These are phyloP conservation scores for Leccinum arenicola DNA, from an alignment of 768 basidiomycete genomes.

Conservation along the genomic window DNA sequence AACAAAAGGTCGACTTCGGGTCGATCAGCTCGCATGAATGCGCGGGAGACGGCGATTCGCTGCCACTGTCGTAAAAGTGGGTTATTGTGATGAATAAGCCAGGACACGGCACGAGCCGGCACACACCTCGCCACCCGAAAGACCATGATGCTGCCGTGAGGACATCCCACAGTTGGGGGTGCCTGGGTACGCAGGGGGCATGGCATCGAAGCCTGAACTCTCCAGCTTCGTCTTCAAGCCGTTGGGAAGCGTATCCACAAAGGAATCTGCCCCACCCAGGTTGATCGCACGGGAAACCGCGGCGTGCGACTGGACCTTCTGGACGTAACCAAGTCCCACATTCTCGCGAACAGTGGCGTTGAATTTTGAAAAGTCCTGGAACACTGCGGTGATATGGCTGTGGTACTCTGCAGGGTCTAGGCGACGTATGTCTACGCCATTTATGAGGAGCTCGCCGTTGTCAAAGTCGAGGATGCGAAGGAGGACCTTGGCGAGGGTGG, in stretches of 20 bases:
- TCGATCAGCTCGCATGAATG: constrained; percentile 79
- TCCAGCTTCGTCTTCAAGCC: constrained; percentile 76
- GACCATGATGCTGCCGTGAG: constrained; percentile 51
- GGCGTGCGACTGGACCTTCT: constrained; percentile 52
- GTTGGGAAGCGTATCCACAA: constrained; percentile 64
- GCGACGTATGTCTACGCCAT: constrained; percentile 63
- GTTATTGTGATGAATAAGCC: constrained; percentile 14
- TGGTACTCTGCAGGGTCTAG: constrained; percentile 72
- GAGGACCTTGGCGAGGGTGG: constrained; percentile 80
- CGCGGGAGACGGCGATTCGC: constrained; percentile 79
- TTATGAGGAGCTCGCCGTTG: constrained; percentile 63
- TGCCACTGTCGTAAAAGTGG: constrained; percentile 62
- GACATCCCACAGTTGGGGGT: constrained; percentile 29
- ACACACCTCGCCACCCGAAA: constrained; percentile 83
- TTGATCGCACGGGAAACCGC: constrained; percentile 64
- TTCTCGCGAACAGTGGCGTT: constrained; percentile 78
- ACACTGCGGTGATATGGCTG: constrained; percentile 71
- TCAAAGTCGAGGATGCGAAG: constrained; percentile 79
- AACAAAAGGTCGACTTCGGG: constrained; percentile 76
- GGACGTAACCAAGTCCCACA: constrained; percentile 78
- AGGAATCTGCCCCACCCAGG: constrained; percentile 65
- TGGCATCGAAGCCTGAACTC: constrained; percentile 53
- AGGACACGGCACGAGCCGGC: constrained; percentile 2
- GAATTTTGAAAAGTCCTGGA: constrained; percentile 84
- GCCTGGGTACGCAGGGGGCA: constrained; percentile 34